Base-by-base conservation (phyloP, 176 grass and related monocot genomes). In the Dactylis glomerata region DNA sequence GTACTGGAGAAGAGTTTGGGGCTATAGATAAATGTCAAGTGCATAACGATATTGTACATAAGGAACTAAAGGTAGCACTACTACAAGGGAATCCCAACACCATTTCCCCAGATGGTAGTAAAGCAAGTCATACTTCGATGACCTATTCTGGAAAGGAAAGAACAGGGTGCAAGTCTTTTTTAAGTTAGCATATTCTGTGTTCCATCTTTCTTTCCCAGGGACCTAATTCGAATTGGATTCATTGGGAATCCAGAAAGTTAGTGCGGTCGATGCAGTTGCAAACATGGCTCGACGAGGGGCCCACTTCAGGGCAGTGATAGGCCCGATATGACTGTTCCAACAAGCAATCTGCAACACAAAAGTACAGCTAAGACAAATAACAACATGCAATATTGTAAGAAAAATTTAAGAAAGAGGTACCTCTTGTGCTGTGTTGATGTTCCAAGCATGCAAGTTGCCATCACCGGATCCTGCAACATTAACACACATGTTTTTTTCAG, bases 381-480 rank as follows among this genome's bases (percentile, higher is more conserved):
- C 6, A 64, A 11, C 14, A 56, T 13, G 80, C 17, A 22, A 17
- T 5, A 5, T 27, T 58, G 41, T 46, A 79, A 63, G 20, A 12
- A 57, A 68, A 8, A 70, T 52, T 61, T 44, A 78, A 83, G 26
- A 28, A 80, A 91, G 8, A 83, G 23, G 13, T 81, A 98, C 93
- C 88, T 99, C 93, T 54, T 94, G 92, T 84, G 87, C 75, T 86
- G 80, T 89, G 70, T 86, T 90, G 86, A 99, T 99, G 77, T 86
- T 94, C 96, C 96, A 99, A 87, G 93, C 96, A 80, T 96, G 96
- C 90, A 99, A 83, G 59, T 89, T 99, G 68, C 96, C 96, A 68
- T 99, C 96, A 90, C 91, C 96, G 38, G 93, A 99, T 83, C 93
- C 96, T 99, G 81, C 55, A 83, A 95, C 80, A 88, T 42, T 33